Evolutionary conservation across 345 rosid species (phyloP), one percentile per base, ranked within the genome.

Genomic region (Sonneratia alba): DNA sequence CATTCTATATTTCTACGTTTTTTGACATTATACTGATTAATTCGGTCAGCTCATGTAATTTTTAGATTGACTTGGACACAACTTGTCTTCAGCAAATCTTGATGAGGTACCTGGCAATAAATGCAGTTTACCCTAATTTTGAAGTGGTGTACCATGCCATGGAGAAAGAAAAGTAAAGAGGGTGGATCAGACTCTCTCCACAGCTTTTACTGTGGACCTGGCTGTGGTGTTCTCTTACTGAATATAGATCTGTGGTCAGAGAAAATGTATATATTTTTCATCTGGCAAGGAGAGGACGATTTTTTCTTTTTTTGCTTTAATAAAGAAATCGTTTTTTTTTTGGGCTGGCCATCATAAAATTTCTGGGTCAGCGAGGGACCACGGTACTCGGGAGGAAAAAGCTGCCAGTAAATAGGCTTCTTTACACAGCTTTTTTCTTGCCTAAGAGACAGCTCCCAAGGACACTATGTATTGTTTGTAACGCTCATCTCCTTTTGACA

Each of bases 401-500:
- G 70, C 36, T 73, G 71, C 12, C 38, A 16, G 68, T 70, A 84
- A 85, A 82, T 77, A 71, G 79, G 45, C 45, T 42, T 42, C 45
- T 42, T 42, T 42, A 42, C 45, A 42, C 45, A 42, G 45, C 45
- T 42, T 42, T 42, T 42, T 42, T 42, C 45, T 42, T 42, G 45
- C 45, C 45, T 42, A 42, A 42, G 45, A 42, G 45, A 42, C 45
- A 42, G 10, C 45, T 42, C 45, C 45, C 45, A 42, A 84, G 78
- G 85, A 79, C 91, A 81, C 59, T 21, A 85, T 81, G 89, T 77
- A 68, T 78, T 75, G 43, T 66, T 68, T 51, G 59, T 40, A 36
- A 56, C 37, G 32, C 47, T 49, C 67, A 9, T 73, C 55, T 74
- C 66, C 40, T 75, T 27, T 15, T 66, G 36, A 24, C 68, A 51